phyloP scores from a whole-genome alignment of 257 asterid species.

The Hygrophila difformis region DNA sequence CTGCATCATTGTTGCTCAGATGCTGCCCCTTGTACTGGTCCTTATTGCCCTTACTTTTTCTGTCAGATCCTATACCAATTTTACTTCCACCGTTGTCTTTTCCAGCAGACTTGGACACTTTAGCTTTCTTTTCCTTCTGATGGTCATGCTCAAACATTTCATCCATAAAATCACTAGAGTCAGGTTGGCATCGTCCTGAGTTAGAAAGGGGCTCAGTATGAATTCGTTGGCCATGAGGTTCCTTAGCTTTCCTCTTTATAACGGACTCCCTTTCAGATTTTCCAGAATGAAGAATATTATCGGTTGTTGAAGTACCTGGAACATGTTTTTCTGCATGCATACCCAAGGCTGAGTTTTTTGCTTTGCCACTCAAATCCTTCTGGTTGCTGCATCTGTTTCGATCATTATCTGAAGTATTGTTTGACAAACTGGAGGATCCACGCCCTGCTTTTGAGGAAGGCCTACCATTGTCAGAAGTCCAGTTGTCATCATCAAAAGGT shows the following conservation, averaged over 20 bases:
- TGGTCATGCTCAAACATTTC: constrained; percentile 39
- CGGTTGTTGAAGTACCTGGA: constrained; percentile 36
- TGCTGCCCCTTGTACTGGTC: constrained; percentile 32
- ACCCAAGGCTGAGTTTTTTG: constrained; percentile 22
- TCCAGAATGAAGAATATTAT: constrained; percentile 29
- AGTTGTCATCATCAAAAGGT: constrained; percentile 40
- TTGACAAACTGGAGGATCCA: constrained; percentile 41
- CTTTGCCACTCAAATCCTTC: constrained; percentile 34
- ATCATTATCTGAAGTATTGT: constrained; percentile 38
- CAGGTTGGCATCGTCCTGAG: constrained; percentile 28
- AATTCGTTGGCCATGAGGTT: constrained; percentile 22
- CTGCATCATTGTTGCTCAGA: constrained; percentile 29
- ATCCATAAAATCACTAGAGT: constrained; percentile 32
- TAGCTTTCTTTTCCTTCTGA: constrained; percentile 69
- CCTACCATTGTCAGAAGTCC: constrained; percentile 45
- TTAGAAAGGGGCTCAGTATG: constrained; percentile 21
- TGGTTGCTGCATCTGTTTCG: constrained; percentile 25
- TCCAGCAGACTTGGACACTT: constrained; percentile 55
- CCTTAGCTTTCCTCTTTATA: constrained; percentile 61
- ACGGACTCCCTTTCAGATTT: constrained; percentile 36
- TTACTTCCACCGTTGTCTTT: constrained; percentile 47
- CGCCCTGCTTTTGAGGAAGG: constrained; percentile 44
- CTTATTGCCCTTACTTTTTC: constrained; percentile 33
- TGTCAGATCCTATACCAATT: constrained; percentile 30
- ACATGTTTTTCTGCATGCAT: constrained; percentile 29